A percentile compares a stretch with the other conserved stretches of the same genome.
Evolutionary conservation across 129 eudicot species (phyloP).

Genomic region (Lonicera japonica): DNA sequence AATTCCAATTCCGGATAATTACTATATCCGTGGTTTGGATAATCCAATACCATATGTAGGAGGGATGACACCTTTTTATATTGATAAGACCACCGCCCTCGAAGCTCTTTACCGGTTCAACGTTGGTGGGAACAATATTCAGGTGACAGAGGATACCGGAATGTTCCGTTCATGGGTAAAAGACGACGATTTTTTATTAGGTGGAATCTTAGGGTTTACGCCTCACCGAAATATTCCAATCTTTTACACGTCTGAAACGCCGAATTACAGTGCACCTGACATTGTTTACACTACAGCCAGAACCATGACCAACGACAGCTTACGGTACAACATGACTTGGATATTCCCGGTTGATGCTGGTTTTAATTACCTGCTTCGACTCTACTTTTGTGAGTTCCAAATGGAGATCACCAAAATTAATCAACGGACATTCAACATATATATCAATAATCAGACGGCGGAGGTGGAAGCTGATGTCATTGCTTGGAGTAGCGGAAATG

Average conservation of each 20-base stretch:
- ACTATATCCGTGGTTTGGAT: too few species aligned
- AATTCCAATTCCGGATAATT: too few species aligned
- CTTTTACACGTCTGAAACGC: neutral
- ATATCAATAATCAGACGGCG: too few species aligned
- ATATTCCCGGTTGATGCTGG: constrained; percentile 20
- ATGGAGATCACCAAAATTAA: too few species aligned
- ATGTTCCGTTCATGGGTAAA: too few species aligned
- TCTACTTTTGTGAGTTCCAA: too few species aligned
- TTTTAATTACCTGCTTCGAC: constrained; percentile 15
- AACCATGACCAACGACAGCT: neutral
- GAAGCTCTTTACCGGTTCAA: constrained; percentile 22
- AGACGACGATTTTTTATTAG: neutral
- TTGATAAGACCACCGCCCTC: constrained; percentile 1
- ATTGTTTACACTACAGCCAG: neutral
- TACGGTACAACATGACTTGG: constrained; percentile 15
- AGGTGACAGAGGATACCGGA: too few species aligned
- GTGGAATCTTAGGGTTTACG: neutral
- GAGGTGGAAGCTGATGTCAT: constrained; percentile 3
- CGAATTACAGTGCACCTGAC: neutral
- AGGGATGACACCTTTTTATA: neutral
- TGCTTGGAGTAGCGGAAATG: neutral
- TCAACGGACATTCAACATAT: too few species aligned
- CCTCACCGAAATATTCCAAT: neutral
- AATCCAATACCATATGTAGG: too few species aligned
- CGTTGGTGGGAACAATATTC: constrained; percentile 6